Evolutionary conservation across 2,329 filamentous ascomycete genomes (phyloP).

Genomic region (Neofusicoccum ribis): DNA sequence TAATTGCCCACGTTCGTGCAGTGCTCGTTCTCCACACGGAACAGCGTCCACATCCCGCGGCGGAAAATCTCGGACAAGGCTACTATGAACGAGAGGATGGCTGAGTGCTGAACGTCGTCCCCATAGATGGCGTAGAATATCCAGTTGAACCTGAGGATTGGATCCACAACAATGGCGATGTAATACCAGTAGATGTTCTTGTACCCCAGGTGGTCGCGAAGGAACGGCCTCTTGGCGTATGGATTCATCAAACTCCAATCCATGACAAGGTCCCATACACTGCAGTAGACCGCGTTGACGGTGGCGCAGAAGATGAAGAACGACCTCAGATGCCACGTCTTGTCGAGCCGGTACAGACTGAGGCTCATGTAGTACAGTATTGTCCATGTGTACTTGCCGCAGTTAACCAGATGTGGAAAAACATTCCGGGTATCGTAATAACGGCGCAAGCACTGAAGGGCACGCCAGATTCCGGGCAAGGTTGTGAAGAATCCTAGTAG

Average conservation of each 20-base stretch:
- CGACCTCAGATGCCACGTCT: slow-evolving; percentile 58
- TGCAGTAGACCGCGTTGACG: slow-evolving; percentile 82
- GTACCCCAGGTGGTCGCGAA: slow-evolving; percentile 78
- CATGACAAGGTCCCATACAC: slow-evolving; percentile 95
- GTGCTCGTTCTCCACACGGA: slow-evolving; percentile 97
- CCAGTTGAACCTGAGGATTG: slow-evolving; percentile 88
- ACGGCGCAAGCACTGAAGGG: slow-evolving; percentile 85
- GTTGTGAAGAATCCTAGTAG: slow-evolving; percentile 82
- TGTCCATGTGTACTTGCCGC: slow-evolving; percentile 85
- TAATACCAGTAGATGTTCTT: slow-evolving; percentile 85
- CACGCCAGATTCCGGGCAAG: slow-evolving; percentile 85
- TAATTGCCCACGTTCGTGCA: slow-evolving; percentile 79
- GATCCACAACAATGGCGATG: slow-evolving; percentile 76
- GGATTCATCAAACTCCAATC: slow-evolving; percentile 91
- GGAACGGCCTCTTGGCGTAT: slow-evolving; percentile 60
- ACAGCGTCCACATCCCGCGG: slow-evolving; percentile 85
- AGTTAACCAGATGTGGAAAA: slow-evolving; percentile 91
- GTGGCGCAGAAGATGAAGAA: slow-evolving; percentile 78
- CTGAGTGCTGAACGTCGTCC: slow-evolving; percentile 77
- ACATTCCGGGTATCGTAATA: slow-evolving; percentile 82
- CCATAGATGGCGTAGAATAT: slow-evolving; percentile 88
- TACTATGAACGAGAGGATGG: slow-evolving; percentile 76
- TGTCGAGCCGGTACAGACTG: slow-evolving; percentile 78
- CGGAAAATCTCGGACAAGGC: slow-evolving; percentile 77
- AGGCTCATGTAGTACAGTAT: slow-evolving; percentile 77